Conservation (phyloP, 2,329 filamentous ascomycete species). For the Colletotrichum melonis region DNA sequence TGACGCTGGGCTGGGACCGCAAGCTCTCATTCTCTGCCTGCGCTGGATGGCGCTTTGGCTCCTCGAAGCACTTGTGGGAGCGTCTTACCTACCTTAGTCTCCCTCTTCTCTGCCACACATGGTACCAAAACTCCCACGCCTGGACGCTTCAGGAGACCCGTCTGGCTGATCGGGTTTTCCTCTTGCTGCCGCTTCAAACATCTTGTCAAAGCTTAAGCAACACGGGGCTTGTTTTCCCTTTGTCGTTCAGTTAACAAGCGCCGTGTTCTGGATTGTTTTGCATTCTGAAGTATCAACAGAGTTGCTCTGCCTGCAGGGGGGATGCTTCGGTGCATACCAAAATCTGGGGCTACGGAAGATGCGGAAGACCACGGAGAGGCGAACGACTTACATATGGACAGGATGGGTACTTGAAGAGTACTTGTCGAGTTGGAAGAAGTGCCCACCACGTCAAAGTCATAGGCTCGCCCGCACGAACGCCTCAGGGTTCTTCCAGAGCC, state of each 20-base stretch:
- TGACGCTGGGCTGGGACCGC: conserved; percentile 19
- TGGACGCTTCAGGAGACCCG: conserved; percentile 21
- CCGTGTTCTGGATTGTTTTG: conserved; percentile 6
- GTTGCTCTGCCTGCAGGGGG: conserved; percentile 2
- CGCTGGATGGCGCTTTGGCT: conserved; percentile 27
- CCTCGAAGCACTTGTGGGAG: neutral
- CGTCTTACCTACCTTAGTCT: neutral
- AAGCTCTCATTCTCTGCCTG: conserved; percentile 2
- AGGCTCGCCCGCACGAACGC: conserved; percentile 3
- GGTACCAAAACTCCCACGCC: conserved; percentile 3
- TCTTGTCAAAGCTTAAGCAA: conserved; percentile 23
- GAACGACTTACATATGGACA: neutral
- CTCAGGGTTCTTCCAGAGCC: neutral
- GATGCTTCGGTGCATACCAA: neutral
- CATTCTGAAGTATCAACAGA: conserved; percentile 12
- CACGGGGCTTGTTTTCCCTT: conserved; percentile 23
- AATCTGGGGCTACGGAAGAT: neutral
- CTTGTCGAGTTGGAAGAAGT: conserved; percentile 11
- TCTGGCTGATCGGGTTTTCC: conserved; percentile 2
- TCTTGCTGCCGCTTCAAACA: conserved; percentile 13
- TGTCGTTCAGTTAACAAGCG: conserved; percentile 11
- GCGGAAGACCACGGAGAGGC: neutral
- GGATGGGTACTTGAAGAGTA: conserved; percentile 21
- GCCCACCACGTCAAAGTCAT: neutral
- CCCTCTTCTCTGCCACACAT: neutral